phyloP scores from a whole-genome alignment of 352 stramenopile species.

The Thalassiosira exigua region DNA sequence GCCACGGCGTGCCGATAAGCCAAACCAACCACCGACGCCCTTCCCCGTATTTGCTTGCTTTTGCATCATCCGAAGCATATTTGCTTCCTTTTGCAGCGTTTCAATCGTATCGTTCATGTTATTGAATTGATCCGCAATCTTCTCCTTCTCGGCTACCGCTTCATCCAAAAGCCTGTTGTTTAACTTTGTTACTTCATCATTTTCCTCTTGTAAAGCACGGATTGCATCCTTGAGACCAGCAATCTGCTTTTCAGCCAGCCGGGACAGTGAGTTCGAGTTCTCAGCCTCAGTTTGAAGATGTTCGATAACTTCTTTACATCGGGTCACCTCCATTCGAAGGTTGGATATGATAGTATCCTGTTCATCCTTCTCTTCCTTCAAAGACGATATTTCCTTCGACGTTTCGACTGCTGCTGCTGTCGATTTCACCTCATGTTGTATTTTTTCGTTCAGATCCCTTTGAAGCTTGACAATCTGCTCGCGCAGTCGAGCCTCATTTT shows the following conservation, averaged over 20 bases:
- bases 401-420: slow-evolving; percentile 48
- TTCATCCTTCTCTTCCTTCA: slow-evolving; percentile 61
- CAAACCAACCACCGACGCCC: slow-evolving; percentile 38
- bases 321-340: slow-evolving; percentile 59
- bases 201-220: slow-evolving; percentile 76
- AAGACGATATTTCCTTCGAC: slow-evolving; percentile 55
- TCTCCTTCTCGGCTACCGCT: slow-evolving; percentile 75
- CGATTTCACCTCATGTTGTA: slow-evolving; percentile 58
- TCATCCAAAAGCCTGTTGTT: slow-evolving; percentile 67
- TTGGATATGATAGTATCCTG: slow-evolving; percentile 67
- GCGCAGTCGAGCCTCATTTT: slow-evolving; percentile 62
- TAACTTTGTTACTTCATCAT: slow-evolving; percentile 73
- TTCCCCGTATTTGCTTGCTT: slow-evolving; percentile 44
- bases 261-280: slow-evolving; percentile 67
- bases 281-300: slow-evolving; percentile 70
- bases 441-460: slow-evolving; percentile 66
- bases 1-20: slow-evolving; percentile 4
- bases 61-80: slow-evolving; percentile 59
- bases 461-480: slow-evolving; percentile 79
- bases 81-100: slow-evolving; percentile 69
- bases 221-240: slow-evolving; percentile 81
- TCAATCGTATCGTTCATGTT: slow-evolving; percentile 80
- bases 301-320: slow-evolving; percentile 61
- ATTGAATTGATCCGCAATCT: slow-evolving; percentile 78
- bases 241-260: slow-evolving; percentile 82